Percentiles rank a stretch among this genome's conserved stretches.
These are phyloP conservation scores for Alternaria conjuncta DNA, from an alignment of 2,329 filamentous ascomycete species.

Conservation along the genomic window DNA sequence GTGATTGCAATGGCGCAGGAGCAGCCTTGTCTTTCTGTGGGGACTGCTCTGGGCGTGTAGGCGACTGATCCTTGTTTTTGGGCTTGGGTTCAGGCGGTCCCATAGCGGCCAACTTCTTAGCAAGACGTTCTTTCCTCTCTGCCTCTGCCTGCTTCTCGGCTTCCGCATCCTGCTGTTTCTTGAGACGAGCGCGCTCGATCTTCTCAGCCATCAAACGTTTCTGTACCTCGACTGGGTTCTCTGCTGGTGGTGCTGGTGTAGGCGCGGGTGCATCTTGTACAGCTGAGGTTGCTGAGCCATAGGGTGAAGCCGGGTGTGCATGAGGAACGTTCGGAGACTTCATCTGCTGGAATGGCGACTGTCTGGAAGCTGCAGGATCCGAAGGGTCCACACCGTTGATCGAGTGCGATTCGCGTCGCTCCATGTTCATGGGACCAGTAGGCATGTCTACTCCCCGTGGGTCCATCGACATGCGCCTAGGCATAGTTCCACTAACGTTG, in stretches of 20 bases:
- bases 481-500: constrained; percentile 86
- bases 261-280: constrained; percentile 32
- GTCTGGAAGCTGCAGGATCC: constrained; percentile 30
- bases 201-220: constrained; percentile 73
- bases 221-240: constrained; percentile 70
- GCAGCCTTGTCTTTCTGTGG: constrained; percentile 55
- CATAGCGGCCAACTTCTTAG: constrained; percentile 73
- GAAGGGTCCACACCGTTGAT: constrained; percentile 35
- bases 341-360: constrained; percentile 29
- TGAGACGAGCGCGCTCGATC: constrained; percentile 70
- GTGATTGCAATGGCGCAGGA: constrained; percentile 48
- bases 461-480: constrained; percentile 67
- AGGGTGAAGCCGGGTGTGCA: constrained; percentile 45
- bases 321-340: constrained; percentile 41
- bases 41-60: constrained; percentile 44
- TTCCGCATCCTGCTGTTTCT: constrained; percentile 60
- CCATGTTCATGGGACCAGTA: constrained; percentile 31
- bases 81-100: constrained; percentile 57
- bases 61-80: constrained; percentile 47
- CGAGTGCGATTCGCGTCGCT: constrained; percentile 41
- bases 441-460: constrained; percentile 52
- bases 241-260: constrained; percentile 56
- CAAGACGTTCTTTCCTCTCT: constrained; percentile 73
- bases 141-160: constrained; percentile 76
- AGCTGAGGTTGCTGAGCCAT: constrained; percentile 40